These are phyloP conservation scores for Fusarium papillatum DNA, from an alignment of 2,329 filamentous ascomycete species.

Conservation along the genomic window DNA sequence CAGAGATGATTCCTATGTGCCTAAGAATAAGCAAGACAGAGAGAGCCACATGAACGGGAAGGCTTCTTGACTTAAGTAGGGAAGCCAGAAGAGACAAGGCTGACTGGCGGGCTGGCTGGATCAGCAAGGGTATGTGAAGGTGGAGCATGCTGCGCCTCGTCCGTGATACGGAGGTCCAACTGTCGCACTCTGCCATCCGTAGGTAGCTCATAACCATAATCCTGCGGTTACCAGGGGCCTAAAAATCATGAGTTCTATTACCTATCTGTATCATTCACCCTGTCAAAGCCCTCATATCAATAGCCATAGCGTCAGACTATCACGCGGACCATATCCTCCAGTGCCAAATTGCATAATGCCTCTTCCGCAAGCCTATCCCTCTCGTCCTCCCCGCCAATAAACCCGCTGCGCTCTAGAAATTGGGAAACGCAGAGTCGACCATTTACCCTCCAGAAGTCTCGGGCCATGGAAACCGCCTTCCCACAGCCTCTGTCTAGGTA, in stretches of 20 bases:
- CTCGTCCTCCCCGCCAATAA: neutral
- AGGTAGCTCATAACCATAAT: neutral
- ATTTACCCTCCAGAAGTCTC: neutral
- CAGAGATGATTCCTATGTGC: constrained; percentile 3
- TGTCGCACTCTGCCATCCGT: neutral
- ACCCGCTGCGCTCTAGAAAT: neutral
- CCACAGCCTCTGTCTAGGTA: no score
- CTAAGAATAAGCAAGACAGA: neutral
- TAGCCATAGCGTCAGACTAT: neutral
- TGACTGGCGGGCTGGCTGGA: constrained; percentile 31
- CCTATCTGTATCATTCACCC: neutral
- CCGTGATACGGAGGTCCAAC: neutral
- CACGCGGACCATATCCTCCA: neutral
- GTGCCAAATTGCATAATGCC: neutral
- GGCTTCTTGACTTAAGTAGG: constrained; percentile 17
- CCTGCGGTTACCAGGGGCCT: neutral
- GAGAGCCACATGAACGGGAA: neutral
- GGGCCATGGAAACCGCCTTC: no score
- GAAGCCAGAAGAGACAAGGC: constrained; percentile 19
- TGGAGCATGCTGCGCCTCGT: constrained; percentile 29
- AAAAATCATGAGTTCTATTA: neutral
- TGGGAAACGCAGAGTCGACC: neutral
- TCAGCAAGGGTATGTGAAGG: constrained; percentile 5
- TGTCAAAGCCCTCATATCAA: neutral
- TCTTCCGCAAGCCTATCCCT: neutral